These are phyloP conservation scores for Apiospora phragmitis DNA, from an alignment of 2,329 filamentous ascomycete species.

Conservation along the genomic window DNA sequence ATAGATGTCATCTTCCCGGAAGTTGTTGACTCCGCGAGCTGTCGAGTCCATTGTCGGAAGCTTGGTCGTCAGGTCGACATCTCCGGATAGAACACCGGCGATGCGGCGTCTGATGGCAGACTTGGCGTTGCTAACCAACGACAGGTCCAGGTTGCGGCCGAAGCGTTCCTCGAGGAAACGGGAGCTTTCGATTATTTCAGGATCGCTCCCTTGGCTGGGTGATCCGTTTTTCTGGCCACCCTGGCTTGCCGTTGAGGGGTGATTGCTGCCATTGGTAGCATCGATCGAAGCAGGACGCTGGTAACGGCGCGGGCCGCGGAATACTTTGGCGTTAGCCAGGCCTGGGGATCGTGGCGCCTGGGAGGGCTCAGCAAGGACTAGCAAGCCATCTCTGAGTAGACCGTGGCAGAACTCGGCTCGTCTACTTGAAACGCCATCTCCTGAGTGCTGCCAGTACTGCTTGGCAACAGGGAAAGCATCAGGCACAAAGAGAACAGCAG, in stretches of 20 bases:
- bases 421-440: conserved; percentile 88
- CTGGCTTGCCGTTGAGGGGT: conserved; percentile 18
- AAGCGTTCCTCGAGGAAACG: conserved; percentile 93
- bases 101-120: conserved; percentile 85
- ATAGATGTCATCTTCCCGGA: conserved; percentile 85
- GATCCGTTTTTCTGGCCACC: conserved; percentile 16
- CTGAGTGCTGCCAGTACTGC: conserved; percentile 95
- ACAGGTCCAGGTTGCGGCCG: conserved; percentile 83
- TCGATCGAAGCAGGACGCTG: conserved; percentile 57
- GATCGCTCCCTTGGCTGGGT: conserved; percentile 18
- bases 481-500: conserved; percentile 70
- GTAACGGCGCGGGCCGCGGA: conserved; percentile 79
- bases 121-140: conserved; percentile 78
- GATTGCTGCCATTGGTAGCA: conserved; percentile 25
- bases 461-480: conserved; percentile 75
- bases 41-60: conserved; percentile 49
- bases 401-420: conserved; percentile 85
- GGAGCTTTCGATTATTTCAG: conserved; percentile 63
- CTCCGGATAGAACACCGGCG: conserved; percentile 76
- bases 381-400: conserved; percentile 68
- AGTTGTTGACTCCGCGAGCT: conserved; percentile 58
- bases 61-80: conserved; percentile 63
- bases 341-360: conserved; percentile 16
- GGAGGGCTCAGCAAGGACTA: conserved; percentile 35
- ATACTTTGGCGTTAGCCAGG: conserved; percentile 33